A percentile compares a stretch with the other conserved stretches of the same genome.
These are phyloP conservation scores for Thymus quinquecostatus DNA, from an alignment of 257 asterid genomes.

Conservation along the genomic window DNA sequence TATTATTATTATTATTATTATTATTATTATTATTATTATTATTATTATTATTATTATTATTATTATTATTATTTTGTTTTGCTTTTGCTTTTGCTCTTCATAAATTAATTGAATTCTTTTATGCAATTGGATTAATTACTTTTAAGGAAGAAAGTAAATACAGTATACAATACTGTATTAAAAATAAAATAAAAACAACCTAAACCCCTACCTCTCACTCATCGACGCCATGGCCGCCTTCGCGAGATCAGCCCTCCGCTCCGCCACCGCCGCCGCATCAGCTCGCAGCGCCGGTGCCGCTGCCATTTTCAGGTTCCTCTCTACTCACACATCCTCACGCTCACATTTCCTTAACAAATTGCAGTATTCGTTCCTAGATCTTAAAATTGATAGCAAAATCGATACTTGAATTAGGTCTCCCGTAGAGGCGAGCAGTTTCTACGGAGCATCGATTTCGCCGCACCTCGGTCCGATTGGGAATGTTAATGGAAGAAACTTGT, in stretches of 20 bases:
- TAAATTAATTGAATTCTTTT: no score
- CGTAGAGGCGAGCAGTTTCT: slow-evolving; percentile 5
- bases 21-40: no score
- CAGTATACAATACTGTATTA: no score
- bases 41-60: no score
- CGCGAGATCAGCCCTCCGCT: slow-evolving; percentile 29
- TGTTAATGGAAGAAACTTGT: slow-evolving; percentile 9
- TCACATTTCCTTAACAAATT: not conserved
- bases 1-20: no score
- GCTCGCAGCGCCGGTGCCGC: slow-evolving; percentile 22
- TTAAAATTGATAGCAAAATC: not conserved
- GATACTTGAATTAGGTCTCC: slow-evolving; percentile 24
- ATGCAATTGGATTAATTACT: no score
- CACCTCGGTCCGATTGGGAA: slow-evolving; percentile 6
- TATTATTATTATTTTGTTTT: no score
- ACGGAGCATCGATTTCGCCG: not conserved
- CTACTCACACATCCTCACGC: not conserved
- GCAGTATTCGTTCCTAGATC: not conserved
- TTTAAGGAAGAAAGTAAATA: no score
- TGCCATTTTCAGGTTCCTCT: slow-evolving; percentile 25
- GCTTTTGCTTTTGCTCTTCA: no score
- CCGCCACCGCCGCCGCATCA: slow-evolving; percentile 28
- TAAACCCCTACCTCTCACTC: no score
- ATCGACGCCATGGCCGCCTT: slow-evolving; percentile 25
- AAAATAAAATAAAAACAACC: no score